Evolutionary conservation across 768 basidiomycete genomes (phyloP).

Genomic region (Porphyrellus cyaneotinctus): DNA sequence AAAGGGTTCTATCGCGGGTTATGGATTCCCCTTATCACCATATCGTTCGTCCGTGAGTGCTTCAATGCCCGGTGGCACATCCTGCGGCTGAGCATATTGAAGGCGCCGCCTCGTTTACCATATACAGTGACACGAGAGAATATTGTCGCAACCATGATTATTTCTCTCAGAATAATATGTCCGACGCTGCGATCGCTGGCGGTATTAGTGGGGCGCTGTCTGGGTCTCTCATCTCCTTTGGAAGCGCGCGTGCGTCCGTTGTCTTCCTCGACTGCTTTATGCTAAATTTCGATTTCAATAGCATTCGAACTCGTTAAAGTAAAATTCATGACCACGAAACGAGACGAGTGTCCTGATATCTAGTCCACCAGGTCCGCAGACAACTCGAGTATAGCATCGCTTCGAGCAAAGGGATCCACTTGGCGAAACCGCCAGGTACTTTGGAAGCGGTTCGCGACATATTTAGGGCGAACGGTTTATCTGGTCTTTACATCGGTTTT

Average conservation of each 20-base stretch:
- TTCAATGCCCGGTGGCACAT: conserved; percentile 1
- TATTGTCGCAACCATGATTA: conserved; percentile 55
- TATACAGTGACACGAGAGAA: conserved; percentile 84
- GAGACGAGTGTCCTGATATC: conserved; percentile 7
- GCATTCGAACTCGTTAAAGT: conserved; percentile 98
- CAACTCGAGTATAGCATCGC: conserved; percentile 93
- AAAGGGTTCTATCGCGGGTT: conserved; percentile 87
- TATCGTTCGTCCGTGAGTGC: conserved; percentile 90
- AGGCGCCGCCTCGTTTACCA: conserved; percentile 91
- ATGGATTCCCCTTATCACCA: conserved; percentile 91
- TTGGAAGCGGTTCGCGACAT: conserved; percentile 78
- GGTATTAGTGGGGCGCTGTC: conserved; percentile 84
- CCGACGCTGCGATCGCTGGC: conserved; percentile 73
- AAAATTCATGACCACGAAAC: conserved; percentile 8
- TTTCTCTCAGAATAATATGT: conserved; percentile 52
- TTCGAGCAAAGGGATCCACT: conserved; percentile 64
- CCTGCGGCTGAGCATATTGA: conserved; percentile 6
- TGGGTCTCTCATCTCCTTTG: conserved; percentile 84
- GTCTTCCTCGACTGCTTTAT: conserved; percentile 13
- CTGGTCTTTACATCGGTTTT: conserved; percentile 80
- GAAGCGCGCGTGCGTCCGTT: conserved; percentile 74
- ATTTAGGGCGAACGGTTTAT: conserved; percentile 54
- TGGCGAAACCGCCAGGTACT: conserved; percentile 76
- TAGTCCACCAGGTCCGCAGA: conserved; percentile 63
- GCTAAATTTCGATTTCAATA: conserved; percentile 20